Percentiles rank a stretch among this genome's conserved stretches.
phyloP scores from a whole-genome alignment of 257 asterid genomes.

The Scutellaria baicalensis region DNA sequence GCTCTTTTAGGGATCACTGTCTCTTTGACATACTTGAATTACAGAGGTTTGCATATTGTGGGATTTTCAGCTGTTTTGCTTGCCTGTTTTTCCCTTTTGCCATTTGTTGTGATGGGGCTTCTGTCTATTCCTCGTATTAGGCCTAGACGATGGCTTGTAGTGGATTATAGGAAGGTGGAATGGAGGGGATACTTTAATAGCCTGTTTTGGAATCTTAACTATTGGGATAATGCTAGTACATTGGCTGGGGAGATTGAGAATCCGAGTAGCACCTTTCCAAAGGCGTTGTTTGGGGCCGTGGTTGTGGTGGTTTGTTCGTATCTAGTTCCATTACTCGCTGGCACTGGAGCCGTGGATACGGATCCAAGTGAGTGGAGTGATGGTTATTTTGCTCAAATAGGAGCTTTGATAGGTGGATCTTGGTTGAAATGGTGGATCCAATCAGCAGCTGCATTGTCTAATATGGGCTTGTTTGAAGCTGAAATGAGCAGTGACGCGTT shows the following conservation, averaged over 20 bases:
- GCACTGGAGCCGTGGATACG: slow-evolving; percentile 73
- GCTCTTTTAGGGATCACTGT: slow-evolving; percentile 62
- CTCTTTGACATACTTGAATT: slow-evolving; percentile 55
- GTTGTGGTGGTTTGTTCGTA: slow-evolving; percentile 63
- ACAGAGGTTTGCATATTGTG: slow-evolving; percentile 72
- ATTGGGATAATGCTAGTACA: slow-evolving; percentile 90
- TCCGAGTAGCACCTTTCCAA: slow-evolving; percentile 65
- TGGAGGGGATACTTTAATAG: slow-evolving; percentile 76
- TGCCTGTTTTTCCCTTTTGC: slow-evolving; percentile 69
- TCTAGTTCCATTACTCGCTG: slow-evolving; percentile 66
- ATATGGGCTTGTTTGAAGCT: slow-evolving; percentile 85
- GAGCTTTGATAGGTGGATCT: slow-evolving; percentile 74
- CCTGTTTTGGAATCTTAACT: slow-evolving; percentile 81
- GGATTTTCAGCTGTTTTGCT: slow-evolving; percentile 71
- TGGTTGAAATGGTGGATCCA: slow-evolving; percentile 99
- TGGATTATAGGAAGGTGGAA: slow-evolving; percentile 46
- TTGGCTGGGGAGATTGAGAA: slow-evolving; percentile 81
- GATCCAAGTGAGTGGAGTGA: slow-evolving; percentile 67
- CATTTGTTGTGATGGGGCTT: slow-evolving; percentile 53
- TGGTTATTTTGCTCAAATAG: slow-evolving; percentile 82
- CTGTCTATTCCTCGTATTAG: slow-evolving; percentile 55
- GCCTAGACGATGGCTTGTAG: slow-evolving; percentile 55
- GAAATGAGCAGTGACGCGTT: slow-evolving; percentile 91
- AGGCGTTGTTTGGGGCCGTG: slow-evolving; percentile 62
- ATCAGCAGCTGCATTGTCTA: slow-evolving; percentile 83